Evolutionary conservation across 2,329 filamentous ascomycete genomes (phyloP), one percentile per base, ranked within the genome.

Genomic region (Didymella segeticola): DNA sequence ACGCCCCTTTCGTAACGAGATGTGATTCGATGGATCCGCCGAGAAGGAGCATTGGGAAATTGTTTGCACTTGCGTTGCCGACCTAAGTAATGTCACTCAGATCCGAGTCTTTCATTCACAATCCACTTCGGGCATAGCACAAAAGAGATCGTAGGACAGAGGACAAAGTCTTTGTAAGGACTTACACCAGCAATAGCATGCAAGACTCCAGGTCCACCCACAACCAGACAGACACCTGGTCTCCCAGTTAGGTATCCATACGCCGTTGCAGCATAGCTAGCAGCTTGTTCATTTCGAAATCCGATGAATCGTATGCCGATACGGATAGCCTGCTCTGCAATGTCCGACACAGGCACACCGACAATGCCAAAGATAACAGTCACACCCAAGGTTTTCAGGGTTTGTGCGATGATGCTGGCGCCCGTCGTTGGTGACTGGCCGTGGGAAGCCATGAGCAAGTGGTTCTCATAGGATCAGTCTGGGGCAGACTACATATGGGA

Each of bases 281-380:
- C 82, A 10, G 83, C 81, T 67, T 86, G 83, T 60, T 86, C 83
- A 58, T 85, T 86, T 25, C 83, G 74, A 60, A 85, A 85, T 22
- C 78, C 82, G 45, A 85, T 80, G 68, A 85, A 85, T 25, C 81
- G 77, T 56, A 86, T 83, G 1, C 83, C 83, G 34, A 83, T 70
- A 45, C 80, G 79, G 64, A 85, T 80, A 43, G 79, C 81, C 69
- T 83, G 79, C 67, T 85, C 82, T 19, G 81, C 83, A 31, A 85
- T 83, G 49, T 84, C 80, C 23, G 83, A 80, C 6, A 84, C 79
- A 9, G 82, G 82, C 30, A 83, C 78, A n/a, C 81, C 82, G 23
- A 82, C 80, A 26, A 82, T 75, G 34, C 81, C 81, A 62, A 83
- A 83, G 57, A 83, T 76, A 30, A 82, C 78, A 7, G 72, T 75